phyloP scores from a whole-genome alignment of 345 rosid genomes.

The Hibiscus tridactylites region DNA sequence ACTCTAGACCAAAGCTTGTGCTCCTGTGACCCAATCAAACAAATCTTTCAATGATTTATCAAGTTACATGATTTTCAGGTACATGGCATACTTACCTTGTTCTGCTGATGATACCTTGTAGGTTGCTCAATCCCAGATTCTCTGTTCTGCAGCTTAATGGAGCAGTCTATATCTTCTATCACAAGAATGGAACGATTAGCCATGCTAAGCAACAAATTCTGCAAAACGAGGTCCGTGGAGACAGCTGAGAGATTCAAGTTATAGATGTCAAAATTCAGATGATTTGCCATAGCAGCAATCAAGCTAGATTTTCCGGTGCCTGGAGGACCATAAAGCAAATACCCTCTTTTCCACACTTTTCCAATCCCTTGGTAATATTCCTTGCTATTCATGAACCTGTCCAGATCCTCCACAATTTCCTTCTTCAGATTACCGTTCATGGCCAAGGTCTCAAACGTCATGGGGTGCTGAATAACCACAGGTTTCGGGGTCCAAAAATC shows the following conservation, averaged over 20 bases:
- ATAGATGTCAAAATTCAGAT: constrained; percentile 12
- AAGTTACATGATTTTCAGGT: too few species aligned
- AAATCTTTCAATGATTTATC: too few species aligned
- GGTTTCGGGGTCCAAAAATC: constrained; percentile 3
- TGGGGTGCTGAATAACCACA: constrained; percentile 9
- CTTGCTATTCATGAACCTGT: constrained; percentile 12
- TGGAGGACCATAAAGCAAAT: constrained; percentile 31
- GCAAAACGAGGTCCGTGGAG: background rate
- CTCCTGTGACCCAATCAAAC: background rate
- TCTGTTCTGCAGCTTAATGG: background rate
- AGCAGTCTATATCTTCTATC: constrained; percentile 10
- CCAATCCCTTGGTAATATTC: constrained; percentile 29
- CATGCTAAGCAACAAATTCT: constrained; percentile 10
- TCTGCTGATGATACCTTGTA: background rate
- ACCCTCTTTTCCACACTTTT: constrained; percentile 29
- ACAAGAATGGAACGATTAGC: constrained; percentile 8
- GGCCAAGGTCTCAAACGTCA: constrained; percentile 9
- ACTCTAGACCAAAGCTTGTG: too few species aligned
- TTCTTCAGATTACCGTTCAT: constrained; percentile 11
- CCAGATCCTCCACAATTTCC: background rate
- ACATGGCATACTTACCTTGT: background rate
- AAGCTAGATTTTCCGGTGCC: constrained; percentile 39
- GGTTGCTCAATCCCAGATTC: background rate
- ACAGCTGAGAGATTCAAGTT: constrained; percentile 12
- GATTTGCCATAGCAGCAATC: constrained; percentile 39